Base-by-base conservation (phyloP, 2,329 filamentous ascomycete species). In the Cytospora schulzeri region DNA sequence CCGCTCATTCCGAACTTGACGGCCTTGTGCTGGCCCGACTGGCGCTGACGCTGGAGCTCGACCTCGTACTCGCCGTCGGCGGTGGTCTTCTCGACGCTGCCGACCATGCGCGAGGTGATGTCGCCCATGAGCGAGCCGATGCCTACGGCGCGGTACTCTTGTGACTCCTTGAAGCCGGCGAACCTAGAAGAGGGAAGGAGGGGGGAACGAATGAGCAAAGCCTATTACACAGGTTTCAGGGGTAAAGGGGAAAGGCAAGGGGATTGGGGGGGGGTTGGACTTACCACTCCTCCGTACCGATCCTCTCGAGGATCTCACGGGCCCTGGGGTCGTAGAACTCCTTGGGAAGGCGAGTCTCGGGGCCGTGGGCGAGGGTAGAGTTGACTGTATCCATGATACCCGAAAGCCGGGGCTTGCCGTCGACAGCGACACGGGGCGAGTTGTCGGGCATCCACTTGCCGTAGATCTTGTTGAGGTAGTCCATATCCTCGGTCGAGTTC, bases 341-440 rank as follows among this genome's bases (percentile, higher is more conserved):
- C 12, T 83, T 81, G 0, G 95, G 95, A 3, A 98, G 83, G 54
- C 84, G 87, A 0, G 93, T 97, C 14, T 85, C 84, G 0, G 90
- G 86, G 0, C 91, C 92, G 74, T 98, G 95, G 2, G 93, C 94
- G 15, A 91, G 81, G 0, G 92, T 96, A 8, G 92, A 87, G 74
- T 97, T 98, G 72, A 98, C 85, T 0, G 92, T 95, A 77, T 99
- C 95, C 90, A 96, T 92, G 71, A 99, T 90, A 60, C 95, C 95
- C 7, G 88, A 93, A 15, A 98, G 81, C 53, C 93, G 84, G 0
- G 95, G 95, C 66, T 89, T 89, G 1, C 88, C 89, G 75, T 97
- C 93, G 11, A 98, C 91, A 29, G 90, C 91, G 11, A 97, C 88
- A 48, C 83, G 82, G 14, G 84, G 84, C 33, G 81, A 83, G 41